Base-by-base conservation (phyloP, 148 eudicot genomes). In the Amaranthus cruentus region DNA sequence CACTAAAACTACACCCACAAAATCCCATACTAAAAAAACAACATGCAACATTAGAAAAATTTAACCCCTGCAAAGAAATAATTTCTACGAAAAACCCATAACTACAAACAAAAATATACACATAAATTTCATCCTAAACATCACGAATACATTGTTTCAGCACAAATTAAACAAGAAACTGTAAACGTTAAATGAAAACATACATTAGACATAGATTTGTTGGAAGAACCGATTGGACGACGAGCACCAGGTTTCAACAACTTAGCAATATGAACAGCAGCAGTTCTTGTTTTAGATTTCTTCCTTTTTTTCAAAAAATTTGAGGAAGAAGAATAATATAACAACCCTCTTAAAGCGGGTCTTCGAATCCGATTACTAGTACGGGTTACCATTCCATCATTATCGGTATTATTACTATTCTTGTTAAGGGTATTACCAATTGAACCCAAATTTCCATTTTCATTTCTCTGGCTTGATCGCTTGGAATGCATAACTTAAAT, bases 211-310 rank as follows among this genome's bases (percentile, higher is more conserved):
- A 28, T 63, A 61, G 67, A 50, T 66, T 82, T 78, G 38, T 81
- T 80, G 13, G 82, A 21, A 57, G 69, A 75, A 38, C 81, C 86
- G 61, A 72, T 53, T 12, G 85, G 64, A 21, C 89, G 86, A 18
- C 90, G 86, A 61, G 73, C 83, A 15, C 92, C 90, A 28, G 90
- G 82, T 49, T 54, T 61, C 77, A 93, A 81, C 85, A 89, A 81
- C 78, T 90, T 91, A 4, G 97, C 98, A 79, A 95, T 89, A 62
- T 85, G 91, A 73, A 90, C 87, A 52, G 98, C 97, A 38, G 97
- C 90, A 43, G 96, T 86, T 28, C 97, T 81, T 3, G 88, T 83
- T 73, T 88, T 91, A 7, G 84, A 71, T 84, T 91, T 89, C 74
- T 77, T 84, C 76, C 82, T 74, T 84, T 84, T 89, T 44, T 88